Percentiles rank a stretch among this genome's conserved stretches.
These are phyloP conservation scores for Angomonas deanei DNA, from an alignment of 208 protist species.

Conservation along the genomic window DNA sequence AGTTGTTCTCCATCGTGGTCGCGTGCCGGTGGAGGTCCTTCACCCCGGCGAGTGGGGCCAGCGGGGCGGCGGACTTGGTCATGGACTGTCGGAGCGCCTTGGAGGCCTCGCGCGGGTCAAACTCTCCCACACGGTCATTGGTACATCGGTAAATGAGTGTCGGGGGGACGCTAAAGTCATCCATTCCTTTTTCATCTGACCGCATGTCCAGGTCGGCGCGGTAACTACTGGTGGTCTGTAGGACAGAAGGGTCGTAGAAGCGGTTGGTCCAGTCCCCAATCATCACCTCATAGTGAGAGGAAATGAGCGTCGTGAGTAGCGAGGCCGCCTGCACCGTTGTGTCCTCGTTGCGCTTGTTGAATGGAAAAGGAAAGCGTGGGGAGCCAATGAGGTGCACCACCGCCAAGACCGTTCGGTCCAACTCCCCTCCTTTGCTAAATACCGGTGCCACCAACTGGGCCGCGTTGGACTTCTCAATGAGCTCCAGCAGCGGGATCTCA, in stretches of 20 bases:
- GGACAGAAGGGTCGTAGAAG: constrained; percentile 64
- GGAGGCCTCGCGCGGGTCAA: constrained; percentile 53
- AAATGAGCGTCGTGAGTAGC: constrained; percentile 72
- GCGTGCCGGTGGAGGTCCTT: constrained; percentile 67
- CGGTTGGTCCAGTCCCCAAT: constrained; percentile 81
- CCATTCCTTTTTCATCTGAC: constrained; percentile 62
- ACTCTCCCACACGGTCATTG: constrained; percentile 45
- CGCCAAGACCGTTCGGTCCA: constrained; percentile 30
- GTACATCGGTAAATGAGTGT: constrained; percentile 67
- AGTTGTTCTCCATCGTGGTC: constrained; percentile 70
- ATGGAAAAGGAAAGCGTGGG: constrained; percentile 66
- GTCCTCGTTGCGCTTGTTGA: constrained; percentile 78
- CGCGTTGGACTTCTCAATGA: constrained; percentile 64
- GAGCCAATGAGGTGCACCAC: constrained; percentile 82
- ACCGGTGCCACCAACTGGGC: constrained; percentile 81
- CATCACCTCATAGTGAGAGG: constrained; percentile 81
- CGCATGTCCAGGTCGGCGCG: constrained; percentile 61
- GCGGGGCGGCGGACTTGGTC: constrained; percentile 23
- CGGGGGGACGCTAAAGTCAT: constrained; percentile 67
- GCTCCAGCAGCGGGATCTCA: constrained; percentile 51
- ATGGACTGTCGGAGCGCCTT: constrained; percentile 54
- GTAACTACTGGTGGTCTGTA: constrained; percentile 60
- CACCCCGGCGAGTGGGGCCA: constrained; percentile 43
- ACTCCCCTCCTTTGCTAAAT: constrained; percentile 43
- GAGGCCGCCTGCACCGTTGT: constrained; percentile 54